Conservation (phyloP, 106 monocot genomes). For the Allium fistulosum region DNA sequence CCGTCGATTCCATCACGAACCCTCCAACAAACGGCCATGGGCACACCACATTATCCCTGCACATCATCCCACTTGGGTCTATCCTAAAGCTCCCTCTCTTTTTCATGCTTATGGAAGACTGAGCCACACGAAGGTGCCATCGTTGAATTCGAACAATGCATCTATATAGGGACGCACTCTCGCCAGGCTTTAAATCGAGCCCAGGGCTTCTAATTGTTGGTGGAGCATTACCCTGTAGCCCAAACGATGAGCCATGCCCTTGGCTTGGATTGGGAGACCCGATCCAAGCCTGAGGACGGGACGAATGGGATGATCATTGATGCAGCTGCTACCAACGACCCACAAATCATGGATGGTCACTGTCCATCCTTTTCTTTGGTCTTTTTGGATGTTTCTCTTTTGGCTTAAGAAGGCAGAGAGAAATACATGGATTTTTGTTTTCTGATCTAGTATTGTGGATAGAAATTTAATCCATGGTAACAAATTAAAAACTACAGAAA, state of each 20-base stretch:
- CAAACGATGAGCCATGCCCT: conserved; percentile 83
- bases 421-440: conserved; percentile 23
- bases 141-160: conserved; percentile 45
- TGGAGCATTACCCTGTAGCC: conserved; percentile 8
- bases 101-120: conserved; percentile 33
- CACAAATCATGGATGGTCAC: conserved; percentile 89
- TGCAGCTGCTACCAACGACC: conserved; percentile 69
- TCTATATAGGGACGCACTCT: conserved; percentile 40
- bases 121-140: conserved; percentile 30
- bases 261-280: conserved; percentile 69
- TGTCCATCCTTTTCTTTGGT: conserved; percentile 81
- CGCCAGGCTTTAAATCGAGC: conserved; percentile 83
- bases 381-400: conserved; percentile 1
- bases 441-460: background rate
- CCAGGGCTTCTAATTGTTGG: conserved; percentile 67
- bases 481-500: no score
- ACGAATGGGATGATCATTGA: conserved; percentile 90
- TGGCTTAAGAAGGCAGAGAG: conserved; percentile 42
- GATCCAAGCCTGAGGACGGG: conserved; percentile 58
- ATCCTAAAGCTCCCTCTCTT: conserved; percentile 61
- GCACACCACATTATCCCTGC: background rate
- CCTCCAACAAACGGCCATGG: conserved; percentile 22
- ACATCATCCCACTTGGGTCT: conserved; percentile 7
- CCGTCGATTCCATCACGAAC: conserved; percentile 68
- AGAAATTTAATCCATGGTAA: no score